Evolutionary conservation across 805 yeast species (phyloP).

Genomic region (Metschnikowia proteae): DNA sequence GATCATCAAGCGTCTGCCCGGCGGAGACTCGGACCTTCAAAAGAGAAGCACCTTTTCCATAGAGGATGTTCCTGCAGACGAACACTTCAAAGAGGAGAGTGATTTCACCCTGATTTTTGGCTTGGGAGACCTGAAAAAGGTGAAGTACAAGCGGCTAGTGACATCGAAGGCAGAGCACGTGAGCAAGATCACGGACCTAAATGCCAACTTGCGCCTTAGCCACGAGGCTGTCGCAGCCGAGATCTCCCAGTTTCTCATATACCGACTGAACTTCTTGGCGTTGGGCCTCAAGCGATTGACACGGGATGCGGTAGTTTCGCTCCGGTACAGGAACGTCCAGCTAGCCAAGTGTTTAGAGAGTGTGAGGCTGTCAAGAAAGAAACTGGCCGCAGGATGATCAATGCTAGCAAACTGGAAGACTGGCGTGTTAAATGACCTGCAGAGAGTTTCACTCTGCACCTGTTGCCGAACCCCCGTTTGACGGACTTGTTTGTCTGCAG

Average conservation of each 20-base stretch:
- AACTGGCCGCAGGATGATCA: no score
- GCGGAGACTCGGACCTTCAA: neutral
- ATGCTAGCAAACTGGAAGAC: neutral
- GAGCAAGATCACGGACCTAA: constrained; percentile 40
- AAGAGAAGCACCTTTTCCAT: constrained; percentile 7
- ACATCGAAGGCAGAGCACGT: constrained; percentile 39
- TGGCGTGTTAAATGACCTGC: neutral
- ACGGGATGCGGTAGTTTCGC: constrained; percentile 7
- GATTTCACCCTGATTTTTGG: constrained; percentile 31
- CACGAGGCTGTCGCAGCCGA: constrained; percentile 66
- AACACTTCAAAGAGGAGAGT: constrained; percentile 9
- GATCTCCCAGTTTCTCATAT: constrained; percentile 53
- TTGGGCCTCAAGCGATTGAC: constrained; percentile 34
- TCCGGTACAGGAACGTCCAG: constrained; percentile 1
- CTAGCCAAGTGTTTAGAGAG: constrained; percentile 1
- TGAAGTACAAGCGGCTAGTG: constrained; percentile 44
- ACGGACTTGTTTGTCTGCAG: no score
- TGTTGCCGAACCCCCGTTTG: no score
- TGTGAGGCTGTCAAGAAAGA: neutral
- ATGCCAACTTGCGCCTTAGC: constrained; percentile 44
- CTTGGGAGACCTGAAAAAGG: constrained; percentile 51
- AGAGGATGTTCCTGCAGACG: constrained; percentile 8
- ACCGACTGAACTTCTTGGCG: constrained; percentile 41
- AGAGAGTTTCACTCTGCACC: no score
- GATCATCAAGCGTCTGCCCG: neutral